Evolutionary conservation across 2,329 filamentous ascomycete species (phyloP).

Genomic region (Sodiomyces alkalinus): DNA sequence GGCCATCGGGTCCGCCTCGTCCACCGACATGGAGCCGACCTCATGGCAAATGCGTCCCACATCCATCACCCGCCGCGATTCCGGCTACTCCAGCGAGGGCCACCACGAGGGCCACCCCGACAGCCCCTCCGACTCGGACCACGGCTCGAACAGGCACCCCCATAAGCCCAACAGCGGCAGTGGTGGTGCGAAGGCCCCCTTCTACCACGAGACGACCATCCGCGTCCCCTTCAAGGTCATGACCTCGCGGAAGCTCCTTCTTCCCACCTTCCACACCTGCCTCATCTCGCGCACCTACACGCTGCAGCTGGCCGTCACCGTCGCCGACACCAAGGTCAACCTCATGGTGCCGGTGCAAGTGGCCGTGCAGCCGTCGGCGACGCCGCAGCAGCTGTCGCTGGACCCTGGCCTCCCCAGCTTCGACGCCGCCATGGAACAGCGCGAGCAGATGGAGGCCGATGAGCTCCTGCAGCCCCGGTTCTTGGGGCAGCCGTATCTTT

Average conservation of each 20-base stretch:
- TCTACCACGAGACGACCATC: constrained; percentile 26
- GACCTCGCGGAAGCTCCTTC: constrained; percentile 29
- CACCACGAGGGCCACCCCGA: constrained; percentile 18
- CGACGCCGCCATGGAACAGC: constrained; percentile 26
- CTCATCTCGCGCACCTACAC: constrained; percentile 40
- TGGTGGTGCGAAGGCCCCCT: constrained; percentile 11
- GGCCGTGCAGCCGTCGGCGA: constrained; percentile 21
- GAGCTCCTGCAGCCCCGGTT: constrained; percentile 25
- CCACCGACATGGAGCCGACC: constrained; percentile 17
- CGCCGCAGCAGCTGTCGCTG: constrained; percentile 12
- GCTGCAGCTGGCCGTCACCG: constrained; percentile 27
- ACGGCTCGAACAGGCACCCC: constrained; percentile 6
- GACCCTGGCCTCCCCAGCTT: constrained; percentile 30
- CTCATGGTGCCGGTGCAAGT: constrained; percentile 36
- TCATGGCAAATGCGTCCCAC: constrained; percentile 25
- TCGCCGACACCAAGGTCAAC: constrained; percentile 25
- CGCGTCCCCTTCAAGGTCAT: constrained; percentile 34
- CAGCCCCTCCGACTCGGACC: constrained; percentile 19
- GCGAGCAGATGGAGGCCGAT: constrained; percentile 27
- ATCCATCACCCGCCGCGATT: constrained; percentile 27
- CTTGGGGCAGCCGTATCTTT: constrained; percentile 17
- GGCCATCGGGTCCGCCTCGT: constrained; percentile 16
- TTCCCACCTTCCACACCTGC: constrained; percentile 44
- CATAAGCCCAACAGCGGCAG: constrained; percentile 3
- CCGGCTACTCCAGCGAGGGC: constrained; percentile 34